Evolutionary conservation across 345 rosid genomes (phyloP).

Genomic region (Limnanthes douglasii): DNA sequence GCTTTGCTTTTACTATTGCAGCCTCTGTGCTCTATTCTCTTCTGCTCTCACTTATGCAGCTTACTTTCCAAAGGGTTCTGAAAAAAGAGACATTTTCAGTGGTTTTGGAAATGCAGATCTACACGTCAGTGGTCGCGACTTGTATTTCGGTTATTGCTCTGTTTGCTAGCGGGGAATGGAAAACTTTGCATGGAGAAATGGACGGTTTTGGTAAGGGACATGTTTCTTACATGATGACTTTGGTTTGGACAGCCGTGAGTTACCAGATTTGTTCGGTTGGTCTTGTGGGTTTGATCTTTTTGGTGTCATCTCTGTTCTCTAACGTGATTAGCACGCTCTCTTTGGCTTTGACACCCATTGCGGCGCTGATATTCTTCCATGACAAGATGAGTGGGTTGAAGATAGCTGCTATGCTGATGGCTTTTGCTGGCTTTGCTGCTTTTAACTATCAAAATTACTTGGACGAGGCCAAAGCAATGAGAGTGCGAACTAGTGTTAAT

Average conservation of each 20-base stretch:
- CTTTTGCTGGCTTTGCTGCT: constrained; percentile 46
- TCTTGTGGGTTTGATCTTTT: constrained; percentile 29
- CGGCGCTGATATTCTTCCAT: constrained; percentile 46
- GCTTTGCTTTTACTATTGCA: constrained; percentile 24
- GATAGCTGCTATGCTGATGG: constrained; percentile 44
- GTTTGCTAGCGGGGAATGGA: constrained; percentile 44
- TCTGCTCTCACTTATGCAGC: constrained; percentile 25
- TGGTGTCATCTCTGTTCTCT: constrained; percentile 48
- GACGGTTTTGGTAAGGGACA: constrained; percentile 30
- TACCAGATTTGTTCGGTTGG: constrained; percentile 41
- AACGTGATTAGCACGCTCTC: constrained; percentile 39
- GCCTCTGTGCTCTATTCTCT: constrained; percentile 39
- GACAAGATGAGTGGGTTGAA: constrained; percentile 57
- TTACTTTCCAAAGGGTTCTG: constrained; percentile 21
- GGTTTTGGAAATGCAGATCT: constrained; percentile 15
- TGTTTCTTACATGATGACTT: constrained; percentile 29
- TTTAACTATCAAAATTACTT: constrained; percentile 19
- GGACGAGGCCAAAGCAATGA: constrained; percentile 23
- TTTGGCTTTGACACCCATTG: constrained; percentile 37
- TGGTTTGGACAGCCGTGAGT: constrained; percentile 28
- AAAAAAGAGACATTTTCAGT: constrained; percentile 17
- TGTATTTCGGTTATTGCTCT: constrained; percentile 23
- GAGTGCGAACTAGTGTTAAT: too few species aligned
- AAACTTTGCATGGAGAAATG: constrained; percentile 24
- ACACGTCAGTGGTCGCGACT: constrained; percentile 19